Conservation (phyloP, 106 monocot species). For the Dioscorea alata region DNA sequence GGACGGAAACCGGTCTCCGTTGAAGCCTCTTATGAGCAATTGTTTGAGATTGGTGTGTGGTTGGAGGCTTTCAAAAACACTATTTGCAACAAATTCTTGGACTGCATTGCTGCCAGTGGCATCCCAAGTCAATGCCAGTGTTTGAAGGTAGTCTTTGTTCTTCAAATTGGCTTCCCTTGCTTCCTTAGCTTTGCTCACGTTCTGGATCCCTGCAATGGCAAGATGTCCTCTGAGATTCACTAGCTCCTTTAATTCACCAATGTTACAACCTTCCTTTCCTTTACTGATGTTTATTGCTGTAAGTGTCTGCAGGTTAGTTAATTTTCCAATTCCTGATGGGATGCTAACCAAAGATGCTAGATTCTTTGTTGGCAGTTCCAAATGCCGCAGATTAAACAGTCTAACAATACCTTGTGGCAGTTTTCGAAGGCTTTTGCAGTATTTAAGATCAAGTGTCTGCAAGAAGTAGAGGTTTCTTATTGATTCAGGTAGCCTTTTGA, state of each 20-base stretch:
- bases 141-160: background rate
- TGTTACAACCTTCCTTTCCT: background rate
- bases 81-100: background rate
- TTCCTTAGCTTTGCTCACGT: background rate
- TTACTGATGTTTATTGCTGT: background rate
- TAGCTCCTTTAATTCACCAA: slow-evolving; percentile 1
- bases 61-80: slow-evolving; percentile 7
- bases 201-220: background rate
- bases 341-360: background rate
- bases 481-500: background rate
- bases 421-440: background rate
- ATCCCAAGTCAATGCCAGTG: slow-evolving; percentile 1
- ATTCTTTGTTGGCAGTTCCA: background rate
- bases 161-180: background rate
- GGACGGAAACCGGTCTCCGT: background rate
- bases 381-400: slow-evolving; percentile 2
- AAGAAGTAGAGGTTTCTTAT: background rate
- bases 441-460: background rate
- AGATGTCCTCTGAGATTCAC: background rate
- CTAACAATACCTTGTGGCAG: background rate
- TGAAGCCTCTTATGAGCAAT: background rate
- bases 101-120: background rate
- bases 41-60: slow-evolving; percentile 17
- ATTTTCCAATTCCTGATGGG: slow-evolving; percentile 1
- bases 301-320: background rate